A percentile compares a stretch with the other conserved stretches of the same genome.
phyloP scores from a whole-genome alignment of 805 yeast genomes.

The Ascoidea rubescens region DNA sequence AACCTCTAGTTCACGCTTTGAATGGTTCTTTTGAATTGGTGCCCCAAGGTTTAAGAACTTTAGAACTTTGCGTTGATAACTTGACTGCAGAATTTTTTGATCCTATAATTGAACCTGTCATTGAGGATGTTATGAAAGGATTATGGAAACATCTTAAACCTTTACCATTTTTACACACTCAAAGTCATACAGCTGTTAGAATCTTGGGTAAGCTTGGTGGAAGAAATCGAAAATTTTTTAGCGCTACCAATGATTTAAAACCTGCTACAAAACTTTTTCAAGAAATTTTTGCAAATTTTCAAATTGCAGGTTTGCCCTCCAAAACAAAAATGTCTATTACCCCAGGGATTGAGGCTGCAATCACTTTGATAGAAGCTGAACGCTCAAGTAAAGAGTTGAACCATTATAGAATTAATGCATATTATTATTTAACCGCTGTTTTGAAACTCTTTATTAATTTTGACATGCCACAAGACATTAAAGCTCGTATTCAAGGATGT shows the following conservation, averaged over 20 bases:
- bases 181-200: conserved; percentile 86
- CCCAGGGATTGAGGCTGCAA: conserved; percentile 70
- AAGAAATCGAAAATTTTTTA: conserved; percentile 74
- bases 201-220: conserved; percentile 95
- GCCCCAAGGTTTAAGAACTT: conserved; percentile 86
- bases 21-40: conserved; percentile 86
- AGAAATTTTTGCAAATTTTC: conserved; percentile 54
- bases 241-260: conserved; percentile 56
- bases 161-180: conserved; percentile 87
- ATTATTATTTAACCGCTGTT: conserved; percentile 51
- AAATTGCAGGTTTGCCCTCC: conserved; percentile 46
- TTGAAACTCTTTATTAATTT: conserved; percentile 53
- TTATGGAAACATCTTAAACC: conserved; percentile 86
- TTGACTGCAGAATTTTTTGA: conserved; percentile 93
- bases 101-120: conserved; percentile 92
- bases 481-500: conserved; percentile 32
- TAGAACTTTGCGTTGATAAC: conserved; percentile 92
- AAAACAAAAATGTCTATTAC: conserved; percentile 44
- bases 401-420: conserved; percentile 69
- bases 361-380: conserved; percentile 59
- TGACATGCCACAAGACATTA: conserved; percentile 25
- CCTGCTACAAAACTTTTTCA: conserved; percentile 39
- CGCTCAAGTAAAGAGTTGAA: conserved; percentile 29
- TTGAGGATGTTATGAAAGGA: conserved; percentile 88
- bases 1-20: conserved; percentile 82